Evolutionary conservation across 2,329 filamentous ascomycete species (phyloP).

Genomic region (Arachnomyces sp.): DNA sequence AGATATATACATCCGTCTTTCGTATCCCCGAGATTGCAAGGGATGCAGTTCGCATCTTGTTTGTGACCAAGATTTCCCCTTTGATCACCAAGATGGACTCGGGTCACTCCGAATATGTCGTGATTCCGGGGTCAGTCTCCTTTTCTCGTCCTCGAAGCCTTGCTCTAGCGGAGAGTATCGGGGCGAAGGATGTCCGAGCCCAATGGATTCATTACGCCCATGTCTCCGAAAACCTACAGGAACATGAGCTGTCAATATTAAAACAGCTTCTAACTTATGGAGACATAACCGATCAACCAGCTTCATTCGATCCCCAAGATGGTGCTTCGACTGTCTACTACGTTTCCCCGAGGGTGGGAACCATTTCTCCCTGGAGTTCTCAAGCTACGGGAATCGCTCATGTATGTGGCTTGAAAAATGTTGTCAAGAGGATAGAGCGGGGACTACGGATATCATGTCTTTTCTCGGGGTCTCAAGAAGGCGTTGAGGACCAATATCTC

Average conservation of each 20-base stretch:
- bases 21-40: not conserved
- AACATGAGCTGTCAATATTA: conserved; percentile 44
- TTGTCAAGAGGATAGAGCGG: conserved; percentile 74
- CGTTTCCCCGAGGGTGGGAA: conserved; percentile 70
- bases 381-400: conserved; percentile 91
- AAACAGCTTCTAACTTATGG: conserved; percentile 57
- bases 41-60: conserved; percentile 9
- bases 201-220: conserved; percentile 59
- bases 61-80: no score
- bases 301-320: conserved; percentile 39
- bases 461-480: conserved; percentile 51
- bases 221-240: conserved; percentile 43
- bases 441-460: conserved; percentile 67
- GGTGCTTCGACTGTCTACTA: conserved; percentile 56
- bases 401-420: conserved; percentile 71
- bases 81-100: conserved; percentile 24
- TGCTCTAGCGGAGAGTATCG: conserved; percentile 35
- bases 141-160: conserved; percentile 40
- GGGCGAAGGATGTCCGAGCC: conserved; percentile 37
- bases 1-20: no score
- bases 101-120: conserved; percentile 25
- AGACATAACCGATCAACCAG: conserved; percentile 43
- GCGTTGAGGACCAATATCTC: conserved; percentile 48
- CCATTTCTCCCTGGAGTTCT: conserved; percentile 92
- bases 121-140: conserved; percentile 36